Conservation (phyloP, 345 rosid genomes). For the Pseudoturritis turrita region DNA sequence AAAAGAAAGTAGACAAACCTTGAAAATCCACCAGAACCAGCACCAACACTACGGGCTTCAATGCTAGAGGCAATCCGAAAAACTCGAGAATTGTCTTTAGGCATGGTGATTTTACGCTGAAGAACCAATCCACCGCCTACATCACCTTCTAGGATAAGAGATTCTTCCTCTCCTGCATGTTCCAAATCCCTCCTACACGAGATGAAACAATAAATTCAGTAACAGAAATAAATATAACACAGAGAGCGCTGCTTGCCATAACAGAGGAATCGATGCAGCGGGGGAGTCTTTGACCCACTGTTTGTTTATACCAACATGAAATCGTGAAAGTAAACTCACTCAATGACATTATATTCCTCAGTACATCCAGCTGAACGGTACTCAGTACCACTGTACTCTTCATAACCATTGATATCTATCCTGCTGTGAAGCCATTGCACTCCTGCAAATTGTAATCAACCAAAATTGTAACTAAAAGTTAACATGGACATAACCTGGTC, state of each 20-base stretch:
- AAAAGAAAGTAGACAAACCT: slow-evolving; percentile 42
- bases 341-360: slow-evolving; percentile 66
- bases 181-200: slow-evolving; percentile 60
- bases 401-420: slow-evolving; percentile 73
- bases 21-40: slow-evolving; percentile 94
- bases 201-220: slow-evolving; percentile 10
- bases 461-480: not conserved
- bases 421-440: slow-evolving; percentile 90
- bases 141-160: slow-evolving; percentile 62
- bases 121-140: slow-evolving; percentile 79
- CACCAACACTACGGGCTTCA: slow-evolving; percentile 70
- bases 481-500: not conserved
- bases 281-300: not conserved
- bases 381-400: slow-evolving; percentile 81
- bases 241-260: not conserved
- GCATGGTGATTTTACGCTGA: slow-evolving; percentile 47
- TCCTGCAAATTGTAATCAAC: slow-evolving; percentile 40
- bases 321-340: slow-evolving; percentile 41
- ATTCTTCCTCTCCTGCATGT: slow-evolving; percentile 78
- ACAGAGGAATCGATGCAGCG: no score
- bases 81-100: slow-evolving; percentile 41
- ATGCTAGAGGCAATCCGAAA: slow-evolving; percentile 60
- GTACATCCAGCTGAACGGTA: slow-evolving; percentile 91
- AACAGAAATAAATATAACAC: not conserved
- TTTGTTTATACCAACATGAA: not conserved